Conservation (phyloP, 2,329 filamentous ascomycete species). For the Diaporthe ampelina region DNA sequence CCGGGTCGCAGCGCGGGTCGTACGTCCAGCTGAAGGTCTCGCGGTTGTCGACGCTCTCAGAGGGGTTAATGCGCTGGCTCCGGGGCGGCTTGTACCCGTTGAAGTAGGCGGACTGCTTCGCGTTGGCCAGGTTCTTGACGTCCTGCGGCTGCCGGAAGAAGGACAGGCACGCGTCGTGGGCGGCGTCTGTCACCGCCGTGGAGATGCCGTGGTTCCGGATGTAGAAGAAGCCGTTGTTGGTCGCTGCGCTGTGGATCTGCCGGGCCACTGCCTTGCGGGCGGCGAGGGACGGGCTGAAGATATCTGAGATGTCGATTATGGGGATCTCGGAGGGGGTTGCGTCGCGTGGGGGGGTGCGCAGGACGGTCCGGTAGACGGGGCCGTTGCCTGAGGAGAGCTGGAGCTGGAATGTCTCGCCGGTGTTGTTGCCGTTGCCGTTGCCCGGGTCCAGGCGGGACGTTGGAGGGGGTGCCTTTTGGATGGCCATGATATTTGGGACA, state of each 20-base stretch:
- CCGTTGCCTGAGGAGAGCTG: conserved; percentile 55
- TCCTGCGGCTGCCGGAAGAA: conserved; percentile 64
- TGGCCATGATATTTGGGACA: not conserved
- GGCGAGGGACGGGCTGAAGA: conserved; percentile 49
- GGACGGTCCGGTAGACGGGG: conserved; percentile 53
- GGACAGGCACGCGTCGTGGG: conserved; percentile 52
- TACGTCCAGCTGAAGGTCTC: conserved; percentile 68
- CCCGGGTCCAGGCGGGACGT: not conserved
- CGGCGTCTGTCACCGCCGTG: conserved; percentile 47
- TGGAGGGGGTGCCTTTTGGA: not conserved
- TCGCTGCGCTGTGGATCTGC: conserved; percentile 55
- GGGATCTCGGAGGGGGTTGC: conserved; percentile 62
- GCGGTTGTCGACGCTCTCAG: conserved; percentile 63
- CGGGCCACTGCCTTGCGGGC: conserved; percentile 43
- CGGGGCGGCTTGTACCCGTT: conserved; percentile 62
- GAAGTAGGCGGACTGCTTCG: conserved; percentile 56
- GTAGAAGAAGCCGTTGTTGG: conserved; percentile 69
- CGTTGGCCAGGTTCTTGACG: conserved; percentile 56
- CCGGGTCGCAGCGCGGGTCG: conserved; percentile 65
- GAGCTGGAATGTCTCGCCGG: conserved; percentile 47
- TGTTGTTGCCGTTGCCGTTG: not conserved
- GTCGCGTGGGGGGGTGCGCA: conserved; percentile 53
- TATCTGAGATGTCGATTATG: conserved; percentile 62
- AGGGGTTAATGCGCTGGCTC: conserved; percentile 62
- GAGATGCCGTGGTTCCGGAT: conserved; percentile 64